Base-by-base conservation (phyloP, 352 stramenopile genomes). In the Pythium coloratum region DNA sequence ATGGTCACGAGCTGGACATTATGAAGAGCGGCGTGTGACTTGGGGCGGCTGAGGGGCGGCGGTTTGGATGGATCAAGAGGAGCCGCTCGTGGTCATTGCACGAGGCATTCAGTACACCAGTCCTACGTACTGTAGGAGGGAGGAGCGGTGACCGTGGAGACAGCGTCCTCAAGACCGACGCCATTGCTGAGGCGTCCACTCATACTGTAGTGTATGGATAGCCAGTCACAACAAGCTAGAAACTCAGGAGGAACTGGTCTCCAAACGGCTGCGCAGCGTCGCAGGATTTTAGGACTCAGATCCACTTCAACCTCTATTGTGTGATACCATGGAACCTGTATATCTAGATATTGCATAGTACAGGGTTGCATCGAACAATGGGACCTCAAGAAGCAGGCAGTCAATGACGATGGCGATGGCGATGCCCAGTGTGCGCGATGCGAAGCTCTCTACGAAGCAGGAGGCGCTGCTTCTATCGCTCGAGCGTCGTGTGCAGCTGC, bases 401-500 rank as follows among this genome's bases (percentile, higher is more conserved):
- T 24, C 20, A 24, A 24, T 24, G 18, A 30, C 16, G 10, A 30
- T 14, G 18, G 18, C 46, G 46, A 53, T 53, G 24, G n/a, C 58
- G 58, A 63, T 73, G 57, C 67, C 67, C 2, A 56, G 42, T 38
- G 81, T 87, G 50, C 69, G 69, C 30, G 78, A 89, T 40, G 83
- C 73, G 47, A 62, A 57, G 66, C 73, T 91, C 18, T 82, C 62
- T n/a, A 55, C 65, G 34, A 56, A 64, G 55, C 84, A 90, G 63
- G 76, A 90, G 32, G 59, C 73, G 44, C 68, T 91, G 51, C 72
- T 92, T 53, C 72, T 76, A 10, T 73, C 80, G 9, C 70, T 92
- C 51, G 84, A 92, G 75, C 77, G 80, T 2, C 75, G 75, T 20
- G 55, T 90, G 51, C 78, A 90, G 72, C 62, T 92, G 26, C 70